phyloP scores from a whole-genome alignment of 257 asterid species.

The Cordia subcordata region DNA sequence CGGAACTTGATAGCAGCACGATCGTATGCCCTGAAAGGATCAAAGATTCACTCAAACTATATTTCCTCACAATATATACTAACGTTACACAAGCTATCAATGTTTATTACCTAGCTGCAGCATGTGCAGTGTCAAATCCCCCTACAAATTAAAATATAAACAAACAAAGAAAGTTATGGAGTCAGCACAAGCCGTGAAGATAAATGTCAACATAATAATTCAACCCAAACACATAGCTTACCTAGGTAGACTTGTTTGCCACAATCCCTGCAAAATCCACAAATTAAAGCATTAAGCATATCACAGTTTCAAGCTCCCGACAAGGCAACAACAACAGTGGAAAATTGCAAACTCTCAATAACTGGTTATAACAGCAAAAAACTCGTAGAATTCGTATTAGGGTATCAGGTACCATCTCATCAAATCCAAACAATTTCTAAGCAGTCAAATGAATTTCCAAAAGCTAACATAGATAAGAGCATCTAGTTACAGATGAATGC shows the following conservation, averaged over 20 bases:
- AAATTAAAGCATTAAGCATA: neutral
- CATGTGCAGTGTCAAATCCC: conserved; percentile 96
- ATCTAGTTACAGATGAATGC: too few species aligned
- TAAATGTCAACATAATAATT: conserved; percentile 1
- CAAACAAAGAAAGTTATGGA: neutral
- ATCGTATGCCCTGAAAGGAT: conserved; percentile 72
- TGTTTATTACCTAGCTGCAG: conserved; percentile 80
- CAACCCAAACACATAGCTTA: conserved; percentile 19
- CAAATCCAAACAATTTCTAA: neutral
- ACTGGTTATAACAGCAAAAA: too few species aligned
- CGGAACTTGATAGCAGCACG: conserved; percentile 95
- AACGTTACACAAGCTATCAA: conserved; percentile 6
- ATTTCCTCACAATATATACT: neutral
- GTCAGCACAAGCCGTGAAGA: neutral
- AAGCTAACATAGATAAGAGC: too few species aligned
- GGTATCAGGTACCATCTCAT: neutral
- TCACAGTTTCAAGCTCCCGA: neutral
- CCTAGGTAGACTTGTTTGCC: conserved; percentile 97
- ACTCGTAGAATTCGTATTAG: neutral
- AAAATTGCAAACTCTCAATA: too few species aligned
- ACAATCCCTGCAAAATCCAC: conserved; percentile 65
- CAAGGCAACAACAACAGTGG: too few species aligned
- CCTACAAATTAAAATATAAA: conserved; percentile 39
- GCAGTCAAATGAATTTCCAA: too few species aligned
- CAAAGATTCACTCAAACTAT: neutral